Percentiles rank a stretch among this genome's conserved stretches.
Conservation (phyloP, 805 yeast genomes). For the Ogataea zsoltii region DNA sequence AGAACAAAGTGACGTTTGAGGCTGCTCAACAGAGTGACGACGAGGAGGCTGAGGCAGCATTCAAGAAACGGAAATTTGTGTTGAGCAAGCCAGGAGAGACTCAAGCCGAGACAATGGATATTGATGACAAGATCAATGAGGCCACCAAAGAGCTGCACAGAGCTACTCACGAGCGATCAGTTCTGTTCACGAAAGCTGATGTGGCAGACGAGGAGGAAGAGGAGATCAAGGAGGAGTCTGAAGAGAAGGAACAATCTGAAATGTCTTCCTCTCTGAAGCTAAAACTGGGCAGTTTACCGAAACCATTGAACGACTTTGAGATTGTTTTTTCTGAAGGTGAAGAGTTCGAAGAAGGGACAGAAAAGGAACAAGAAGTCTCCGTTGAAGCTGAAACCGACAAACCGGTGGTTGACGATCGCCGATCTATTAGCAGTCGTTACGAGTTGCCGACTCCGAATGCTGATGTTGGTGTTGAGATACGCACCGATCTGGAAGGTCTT, state of each 20-base stretch:
- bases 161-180: constrained; percentile 36
- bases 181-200: constrained; percentile 36
- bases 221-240: constrained; percentile 4
- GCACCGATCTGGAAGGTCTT: neutral
- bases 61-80: constrained; percentile 39
- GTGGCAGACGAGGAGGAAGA: constrained; percentile 12
- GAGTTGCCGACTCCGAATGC: neutral
- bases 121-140: constrained; percentile 37
- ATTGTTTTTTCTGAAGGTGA: constrained; percentile 36
- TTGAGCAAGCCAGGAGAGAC: constrained; percentile 38
- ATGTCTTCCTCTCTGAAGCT: constrained; percentile 14
- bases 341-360: constrained; percentile 9
- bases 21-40: constrained; percentile 20
- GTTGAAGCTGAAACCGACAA: neutral
- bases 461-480: no score
- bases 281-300: constrained; percentile 18
- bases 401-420: no score
- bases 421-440: neutral
- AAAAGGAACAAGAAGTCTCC: neutral
- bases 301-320: constrained; percentile 45
- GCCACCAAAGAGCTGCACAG: constrained; percentile 38
- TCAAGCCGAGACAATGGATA: constrained; percentile 9
- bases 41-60: constrained; percentile 20
- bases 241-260: constrained; percentile 5
- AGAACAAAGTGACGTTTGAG: constrained; percentile 20